Conservation (phyloP, 2,329 filamentous ascomycete species). For the Paecilomyces dactylethromorphus region DNA sequence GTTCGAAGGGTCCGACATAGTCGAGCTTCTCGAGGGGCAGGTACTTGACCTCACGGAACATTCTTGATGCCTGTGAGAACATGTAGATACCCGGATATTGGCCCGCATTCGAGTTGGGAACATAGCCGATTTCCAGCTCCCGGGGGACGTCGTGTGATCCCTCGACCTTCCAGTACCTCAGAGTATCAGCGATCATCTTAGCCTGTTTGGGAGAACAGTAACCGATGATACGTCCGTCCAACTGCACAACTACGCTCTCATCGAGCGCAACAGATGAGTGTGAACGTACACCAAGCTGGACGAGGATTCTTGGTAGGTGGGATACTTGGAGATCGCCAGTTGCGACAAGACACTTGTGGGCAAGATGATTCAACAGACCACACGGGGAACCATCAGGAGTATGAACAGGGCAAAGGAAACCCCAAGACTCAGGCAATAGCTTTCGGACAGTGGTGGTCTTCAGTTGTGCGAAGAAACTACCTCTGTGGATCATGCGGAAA, state of each 20-base stretch:
- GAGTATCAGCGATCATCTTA: conserved; percentile 71
- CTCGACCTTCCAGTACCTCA: conserved; percentile 93
- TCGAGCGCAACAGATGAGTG: conserved; percentile 71
- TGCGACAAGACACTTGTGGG: conserved; percentile 88
- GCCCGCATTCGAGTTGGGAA: conserved; percentile 82
- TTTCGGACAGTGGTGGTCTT: conserved; percentile 98
- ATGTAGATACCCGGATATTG: conserved; percentile 96
- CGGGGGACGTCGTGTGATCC: conserved; percentile 72
- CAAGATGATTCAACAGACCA: conserved; percentile 87
- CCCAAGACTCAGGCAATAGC: conserved; percentile 92
- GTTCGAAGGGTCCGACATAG: conserved; percentile 86
- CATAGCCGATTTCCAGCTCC: conserved; percentile 84
- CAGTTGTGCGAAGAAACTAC: conserved; percentile 95
- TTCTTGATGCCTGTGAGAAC: conserved; percentile 75
- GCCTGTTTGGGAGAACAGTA: conserved; percentile 85
- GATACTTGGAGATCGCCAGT: conserved; percentile 70
- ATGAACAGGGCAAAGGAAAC: conserved; percentile 94
- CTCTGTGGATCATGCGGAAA: conserved; percentile 98
- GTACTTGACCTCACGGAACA: conserved; percentile 90
- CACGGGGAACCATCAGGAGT: conserved; percentile 95
- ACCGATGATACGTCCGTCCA: conserved; percentile 84
- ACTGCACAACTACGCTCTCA: conserved; percentile 80
- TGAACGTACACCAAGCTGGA: conserved; percentile 71
- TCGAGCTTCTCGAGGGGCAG: conserved; percentile 79
- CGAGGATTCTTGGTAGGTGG: conserved; percentile 64